phyloP scores from a whole-genome alignment of 1,284 basidiomycete genomes.

The Marasmius fiardii region DNA sequence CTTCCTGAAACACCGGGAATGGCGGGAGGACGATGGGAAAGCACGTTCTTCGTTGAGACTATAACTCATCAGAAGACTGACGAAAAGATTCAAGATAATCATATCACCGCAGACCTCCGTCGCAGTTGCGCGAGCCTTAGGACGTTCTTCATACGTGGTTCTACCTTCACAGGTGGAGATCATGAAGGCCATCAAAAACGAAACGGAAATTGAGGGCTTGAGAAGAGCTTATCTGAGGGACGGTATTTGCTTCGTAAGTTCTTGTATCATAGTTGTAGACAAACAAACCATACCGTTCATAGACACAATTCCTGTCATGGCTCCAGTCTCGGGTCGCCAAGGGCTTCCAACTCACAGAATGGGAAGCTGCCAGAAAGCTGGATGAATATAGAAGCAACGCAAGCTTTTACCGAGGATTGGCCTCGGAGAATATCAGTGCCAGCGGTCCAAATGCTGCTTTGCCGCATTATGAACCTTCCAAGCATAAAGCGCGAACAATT shows the following conservation, averaged over 20 bases:
- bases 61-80: neutral
- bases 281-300: conserved; percentile 10
- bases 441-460: conserved; percentile 89
- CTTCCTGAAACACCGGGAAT: conserved; percentile 41
- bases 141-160: conserved; percentile 72
- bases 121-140: conserved; percentile 77
- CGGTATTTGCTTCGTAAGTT: conserved; percentile 83
- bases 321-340: conserved; percentile 77
- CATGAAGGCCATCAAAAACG: conserved; percentile 88
- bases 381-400: conserved; percentile 75
- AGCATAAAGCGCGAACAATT: conserved; percentile 71
- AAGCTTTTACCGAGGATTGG: conserved; percentile 81
- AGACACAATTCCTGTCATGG: conserved; percentile 85
- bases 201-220: conserved; percentile 80
- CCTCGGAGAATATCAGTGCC: conserved; percentile 93
- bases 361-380: conserved; percentile 82
- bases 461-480: conserved; percentile 88
- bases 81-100: conserved; percentile 38
- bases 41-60: neutral
- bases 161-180: conserved; percentile 65
- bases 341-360: conserved; percentile 80
- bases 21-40: neutral
- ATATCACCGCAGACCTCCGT: conserved; percentile 72
- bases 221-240: conserved; percentile 86
- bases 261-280: neutral